Evolutionary conservation across 345 rosid genomes (phyloP).

Genomic region (Trapa incisa): DNA sequence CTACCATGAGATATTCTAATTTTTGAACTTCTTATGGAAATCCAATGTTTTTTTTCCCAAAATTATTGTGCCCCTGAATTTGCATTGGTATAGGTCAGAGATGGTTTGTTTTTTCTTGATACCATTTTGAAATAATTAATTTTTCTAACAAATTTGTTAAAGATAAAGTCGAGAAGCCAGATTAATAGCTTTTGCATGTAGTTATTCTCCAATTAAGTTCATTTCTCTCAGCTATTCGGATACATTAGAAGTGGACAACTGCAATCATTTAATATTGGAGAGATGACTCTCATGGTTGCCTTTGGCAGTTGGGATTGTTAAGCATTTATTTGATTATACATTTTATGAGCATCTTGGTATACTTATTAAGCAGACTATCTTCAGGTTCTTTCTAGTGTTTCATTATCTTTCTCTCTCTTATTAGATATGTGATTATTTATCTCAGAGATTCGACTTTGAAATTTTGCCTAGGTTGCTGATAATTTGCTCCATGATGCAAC

Average conservation of each 20-base stretch:
- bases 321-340: too few relatives aligned
- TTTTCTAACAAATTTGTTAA: too few relatives aligned
- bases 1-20: background rate
- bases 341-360: background rate
- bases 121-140: too few relatives aligned
- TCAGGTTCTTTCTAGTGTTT: background rate
- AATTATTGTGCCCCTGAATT: too few relatives aligned
- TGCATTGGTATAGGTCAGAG: background rate
- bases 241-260: background rate
- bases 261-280: background rate
- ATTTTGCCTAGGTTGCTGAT: constrained; percentile 71
- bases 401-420: background rate
- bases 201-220: background rate
- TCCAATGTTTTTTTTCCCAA: too few relatives aligned
- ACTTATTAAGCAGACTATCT: background rate
- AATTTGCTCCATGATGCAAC: constrained; percentile 93
- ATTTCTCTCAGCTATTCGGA: background rate
- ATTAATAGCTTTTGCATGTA: background rate
- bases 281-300: too few relatives aligned
- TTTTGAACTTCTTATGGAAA: background rate
- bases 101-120: background rate
- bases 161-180: too few relatives aligned
- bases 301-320: too few relatives aligned
- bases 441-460: constrained; percentile 3
- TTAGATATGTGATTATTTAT: background rate